phyloP scores from a whole-genome alignment of 208 protist genomes.

The Plasmodiophora brassicae region DNA sequence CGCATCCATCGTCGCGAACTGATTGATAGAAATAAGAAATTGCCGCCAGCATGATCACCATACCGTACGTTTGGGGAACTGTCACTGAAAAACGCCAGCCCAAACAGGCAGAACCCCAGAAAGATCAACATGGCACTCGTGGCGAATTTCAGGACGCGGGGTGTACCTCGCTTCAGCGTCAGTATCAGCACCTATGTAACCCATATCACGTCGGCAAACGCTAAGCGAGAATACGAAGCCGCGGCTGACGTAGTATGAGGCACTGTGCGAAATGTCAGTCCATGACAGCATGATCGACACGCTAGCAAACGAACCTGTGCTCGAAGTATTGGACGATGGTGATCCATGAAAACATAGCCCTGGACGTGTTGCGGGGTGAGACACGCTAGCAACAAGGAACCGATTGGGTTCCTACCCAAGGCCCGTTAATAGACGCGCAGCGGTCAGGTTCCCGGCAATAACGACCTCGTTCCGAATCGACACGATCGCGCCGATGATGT shows the following conservation, averaged over 20 bases:
- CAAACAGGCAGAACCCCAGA: constrained; percentile 27
- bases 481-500: not conserved
- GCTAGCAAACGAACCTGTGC: too few relatives aligned
- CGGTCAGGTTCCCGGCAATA: not conserved
- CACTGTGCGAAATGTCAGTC: too few relatives aligned
- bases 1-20: constrained; percentile 18
- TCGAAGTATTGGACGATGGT: constrained; percentile 36
- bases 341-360: constrained; percentile 34
- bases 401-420: not conserved
- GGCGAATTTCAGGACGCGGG: constrained; percentile 15
- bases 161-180: not conserved
- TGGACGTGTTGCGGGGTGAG: not conserved
- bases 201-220: not conserved
- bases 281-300: too few relatives aligned
- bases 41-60: not conserved
- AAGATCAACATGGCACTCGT: not conserved
- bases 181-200: constrained; percentile 3
- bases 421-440: not conserved
- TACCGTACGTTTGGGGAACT: not conserved
- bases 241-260: not conserved
- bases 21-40: not conserved
- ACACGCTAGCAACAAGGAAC: not conserved
- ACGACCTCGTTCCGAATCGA: not conserved
- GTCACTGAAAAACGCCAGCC: not conserved
- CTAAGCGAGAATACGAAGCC: not conserved